Conservation (phyloP, 176 grass and related monocot genomes). For the Sorghum bicolor region DNA sequence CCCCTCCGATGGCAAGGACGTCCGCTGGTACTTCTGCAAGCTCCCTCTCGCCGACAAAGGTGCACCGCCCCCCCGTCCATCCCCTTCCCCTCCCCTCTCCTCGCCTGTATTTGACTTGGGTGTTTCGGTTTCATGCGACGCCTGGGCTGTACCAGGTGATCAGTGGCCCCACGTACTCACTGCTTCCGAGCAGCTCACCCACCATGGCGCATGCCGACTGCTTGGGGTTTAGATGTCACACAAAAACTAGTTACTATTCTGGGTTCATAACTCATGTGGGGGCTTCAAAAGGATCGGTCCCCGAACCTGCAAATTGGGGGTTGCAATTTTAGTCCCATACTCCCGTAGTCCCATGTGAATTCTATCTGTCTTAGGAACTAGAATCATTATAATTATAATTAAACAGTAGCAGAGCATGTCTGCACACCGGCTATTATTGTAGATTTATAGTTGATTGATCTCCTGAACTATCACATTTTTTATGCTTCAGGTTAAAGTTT, state of each 20-base stretch:
- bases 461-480: not conserved
- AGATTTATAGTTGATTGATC: not conserved
- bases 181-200: not conserved
- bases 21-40: slow-evolving; percentile 98
- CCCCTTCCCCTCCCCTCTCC: no score
- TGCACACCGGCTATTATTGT: not conserved
- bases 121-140: not conserved
- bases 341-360: not conserved
- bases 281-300: not conserved
- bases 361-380: not conserved
- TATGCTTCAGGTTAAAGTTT: not conserved
- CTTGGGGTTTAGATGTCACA: slow-evolving; percentile 11
- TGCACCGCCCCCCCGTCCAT: not conserved
- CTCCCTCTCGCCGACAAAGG: slow-evolving; percentile 74
- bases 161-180: not conserved
- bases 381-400: not conserved
- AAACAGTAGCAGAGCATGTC: not conserved
- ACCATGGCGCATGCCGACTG: not conserved
- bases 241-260: not conserved
- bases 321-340: not conserved
- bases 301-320: not conserved
- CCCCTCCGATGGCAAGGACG: slow-evolving; percentile 80
- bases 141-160: not conserved
- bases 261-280: not conserved
- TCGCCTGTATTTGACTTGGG: not conserved